phyloP scores from a whole-genome alignment of 2,329 filamentous ascomycete genomes.

The Phymatotrichopsis omnivora region DNA sequence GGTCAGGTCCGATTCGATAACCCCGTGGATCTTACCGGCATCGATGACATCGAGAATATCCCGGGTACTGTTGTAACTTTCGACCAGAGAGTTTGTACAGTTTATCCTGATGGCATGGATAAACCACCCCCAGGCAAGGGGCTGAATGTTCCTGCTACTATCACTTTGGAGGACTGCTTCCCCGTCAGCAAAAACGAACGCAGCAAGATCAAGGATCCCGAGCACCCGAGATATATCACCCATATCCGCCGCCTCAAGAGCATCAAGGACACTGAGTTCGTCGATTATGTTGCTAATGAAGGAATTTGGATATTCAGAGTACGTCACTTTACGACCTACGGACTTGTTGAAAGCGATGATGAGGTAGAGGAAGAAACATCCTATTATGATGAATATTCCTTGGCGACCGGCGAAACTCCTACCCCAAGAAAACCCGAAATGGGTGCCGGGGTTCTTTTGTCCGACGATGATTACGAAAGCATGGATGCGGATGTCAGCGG shows the following conservation, averaged over 20 bases:
- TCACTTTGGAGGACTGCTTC: slow-evolving; percentile 88
- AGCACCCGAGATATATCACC: slow-evolving; percentile 57
- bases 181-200: slow-evolving; percentile 58
- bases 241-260: slow-evolving; percentile 73
- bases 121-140: slow-evolving; percentile 82
- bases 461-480: slow-evolving; percentile 22
- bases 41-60: slow-evolving; percentile 66
- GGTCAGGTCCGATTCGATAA: slow-evolving; percentile 74
- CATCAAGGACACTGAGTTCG: slow-evolving; percentile 70
- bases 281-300: slow-evolving; percentile 65
- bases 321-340: slow-evolving; percentile 95
- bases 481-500: slow-evolving; percentile 33
- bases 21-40: slow-evolving; percentile 68
- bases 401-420: slow-evolving; percentile 13
- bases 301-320: slow-evolving; percentile 88
- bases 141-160: slow-evolving; percentile 80
- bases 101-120: slow-evolving; percentile 62
- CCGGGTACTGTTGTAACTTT: slow-evolving; percentile 67
- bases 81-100: slow-evolving; percentile 68
- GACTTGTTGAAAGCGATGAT: slow-evolving; percentile 62
- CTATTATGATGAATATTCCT: slow-evolving; percentile 19
- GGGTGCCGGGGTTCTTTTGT: slow-evolving; percentile 24
- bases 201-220: slow-evolving; percentile 36
- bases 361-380: slow-evolving; percentile 47
- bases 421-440: slow-evolving; percentile 18